These are phyloP conservation scores for Yamadazyma atmosphaerica DNA, from an alignment of 1,139 yeast species.

Conservation along the genomic window DNA sequence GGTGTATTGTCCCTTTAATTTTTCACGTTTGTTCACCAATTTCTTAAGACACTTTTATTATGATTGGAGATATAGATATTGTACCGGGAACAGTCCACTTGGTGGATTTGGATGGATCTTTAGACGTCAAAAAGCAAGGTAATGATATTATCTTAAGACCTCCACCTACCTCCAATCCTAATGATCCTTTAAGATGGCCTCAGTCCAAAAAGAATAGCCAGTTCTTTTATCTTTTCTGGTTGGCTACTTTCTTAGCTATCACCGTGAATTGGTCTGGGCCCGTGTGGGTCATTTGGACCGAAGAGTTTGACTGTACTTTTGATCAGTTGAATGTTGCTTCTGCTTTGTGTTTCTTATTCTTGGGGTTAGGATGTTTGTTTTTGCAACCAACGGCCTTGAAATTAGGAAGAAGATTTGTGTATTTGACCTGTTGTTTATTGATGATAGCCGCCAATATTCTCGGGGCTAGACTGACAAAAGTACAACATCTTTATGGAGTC, in stretches of 20 bases:
- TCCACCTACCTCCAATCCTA: slow-evolving; percentile 38
- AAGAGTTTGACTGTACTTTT: slow-evolving; percentile 28
- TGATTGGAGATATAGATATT: slow-evolving; percentile 25
- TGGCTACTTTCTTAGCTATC: slow-evolving; percentile 43
- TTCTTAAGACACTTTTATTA: background rate
- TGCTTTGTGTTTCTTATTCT: slow-evolving; percentile 37
- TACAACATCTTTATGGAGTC: slow-evolving; percentile 28
- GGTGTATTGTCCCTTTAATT: too few relatives aligned
- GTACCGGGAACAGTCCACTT: slow-evolving; percentile 66
- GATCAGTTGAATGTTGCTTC: slow-evolving; percentile 27
- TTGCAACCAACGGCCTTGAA: slow-evolving; percentile 46
- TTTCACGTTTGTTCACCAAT: too few relatives aligned
- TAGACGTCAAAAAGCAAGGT: slow-evolving; percentile 32
- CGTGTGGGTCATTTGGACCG: slow-evolving; percentile 38
- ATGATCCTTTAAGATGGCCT: slow-evolving; percentile 44
- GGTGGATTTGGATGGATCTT: slow-evolving; percentile 45
- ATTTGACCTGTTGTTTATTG: slow-evolving; percentile 32
- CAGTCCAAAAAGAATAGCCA: slow-evolving; percentile 31
- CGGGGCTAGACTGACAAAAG: slow-evolving; percentile 31
- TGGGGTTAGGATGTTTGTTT: slow-evolving; percentile 41
- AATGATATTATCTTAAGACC: slow-evolving; percentile 35
- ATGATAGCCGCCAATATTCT: slow-evolving; percentile 35
- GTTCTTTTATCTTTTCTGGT: slow-evolving; percentile 34
- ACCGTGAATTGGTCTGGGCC: slow-evolving; percentile 46
- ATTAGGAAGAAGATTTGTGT: slow-evolving; percentile 40